A percentile compares a stretch with the other conserved stretches of the same genome.
Conservation (phyloP, 257 asterid genomes). For the Knoxia roxburghii region DNA sequence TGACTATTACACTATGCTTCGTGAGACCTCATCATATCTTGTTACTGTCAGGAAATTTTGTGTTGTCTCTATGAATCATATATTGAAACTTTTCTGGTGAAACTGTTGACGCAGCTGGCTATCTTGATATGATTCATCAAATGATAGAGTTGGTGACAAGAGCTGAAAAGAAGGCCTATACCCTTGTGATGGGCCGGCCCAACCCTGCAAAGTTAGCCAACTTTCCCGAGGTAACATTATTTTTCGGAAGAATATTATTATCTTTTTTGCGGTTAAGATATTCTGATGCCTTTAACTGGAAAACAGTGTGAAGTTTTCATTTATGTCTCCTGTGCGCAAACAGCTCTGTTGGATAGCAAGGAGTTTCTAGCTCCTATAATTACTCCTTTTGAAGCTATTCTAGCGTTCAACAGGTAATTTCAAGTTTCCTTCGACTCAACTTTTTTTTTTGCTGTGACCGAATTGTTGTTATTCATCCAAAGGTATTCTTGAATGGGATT, state of each 20-base stretch:
- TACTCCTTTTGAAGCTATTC: constrained; percentile 92
- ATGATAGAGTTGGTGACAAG: constrained; percentile 67
- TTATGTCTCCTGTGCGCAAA: constrained; percentile 86
- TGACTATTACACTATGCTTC: not conserved
- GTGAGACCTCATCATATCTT: not conserved
- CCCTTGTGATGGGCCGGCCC: constrained; percentile 93
- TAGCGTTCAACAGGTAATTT: constrained; percentile 74
- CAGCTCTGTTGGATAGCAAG: constrained; percentile 86
- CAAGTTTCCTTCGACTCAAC: not conserved
- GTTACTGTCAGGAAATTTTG: not conserved
- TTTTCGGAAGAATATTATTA: constrained; percentile 3
- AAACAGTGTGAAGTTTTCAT: constrained; percentile 87
- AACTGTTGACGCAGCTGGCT: constrained; percentile 63
- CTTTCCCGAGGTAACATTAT: constrained; percentile 75
- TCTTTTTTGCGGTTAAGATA: constrained; percentile 6
- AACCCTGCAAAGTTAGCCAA: constrained; percentile 96
- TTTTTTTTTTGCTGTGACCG: not conserved
- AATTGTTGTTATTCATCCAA: no score
- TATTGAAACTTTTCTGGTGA: constrained; percentile 8
- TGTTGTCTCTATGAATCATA: not conserved
- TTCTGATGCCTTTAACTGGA: constrained; percentile 16
- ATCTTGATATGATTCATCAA: constrained; percentile 83
- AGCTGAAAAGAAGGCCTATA: constrained; percentile 90
- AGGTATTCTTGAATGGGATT: no score
- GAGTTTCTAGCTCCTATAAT: constrained; percentile 96